A percentile compares a stretch with the other conserved stretches of the same genome.
phyloP scores from a whole-genome alignment of 2,329 filamentous ascomycete genomes.

The Gyromitra esculenta region DNA sequence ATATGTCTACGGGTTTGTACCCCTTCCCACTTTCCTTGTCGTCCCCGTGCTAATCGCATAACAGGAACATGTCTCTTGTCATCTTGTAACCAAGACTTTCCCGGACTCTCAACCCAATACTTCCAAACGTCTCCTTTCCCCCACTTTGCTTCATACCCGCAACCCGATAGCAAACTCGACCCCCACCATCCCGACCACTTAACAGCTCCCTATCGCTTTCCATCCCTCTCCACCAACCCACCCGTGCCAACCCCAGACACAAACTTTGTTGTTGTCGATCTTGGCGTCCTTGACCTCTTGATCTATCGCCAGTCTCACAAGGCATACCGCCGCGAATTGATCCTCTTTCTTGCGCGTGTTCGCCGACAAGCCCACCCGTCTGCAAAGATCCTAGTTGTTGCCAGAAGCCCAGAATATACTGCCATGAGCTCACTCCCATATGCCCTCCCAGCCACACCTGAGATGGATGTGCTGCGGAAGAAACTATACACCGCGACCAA shows the following conservation, averaged over 20 bases:
- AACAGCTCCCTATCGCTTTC: slow-evolving; percentile 48
- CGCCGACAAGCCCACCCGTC: slow-evolving; percentile 54
- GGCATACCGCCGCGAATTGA: slow-evolving; percentile 51
- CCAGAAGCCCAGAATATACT: slow-evolving; percentile 47
- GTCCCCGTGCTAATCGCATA: slow-evolving; percentile 35
- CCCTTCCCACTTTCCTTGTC: slow-evolving; percentile 21
- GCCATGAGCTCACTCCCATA: slow-evolving; percentile 32
- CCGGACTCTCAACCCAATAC: slow-evolving; percentile 52
- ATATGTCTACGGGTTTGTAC: slow-evolving; percentile 53
- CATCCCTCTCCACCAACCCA: slow-evolving; percentile 34
- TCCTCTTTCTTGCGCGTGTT: slow-evolving; percentile 54
- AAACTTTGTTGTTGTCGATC: slow-evolving; percentile 53
- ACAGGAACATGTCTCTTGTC: slow-evolving; percentile 34
- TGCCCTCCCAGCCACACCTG: slow-evolving; percentile 1
- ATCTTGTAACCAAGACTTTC: slow-evolving; percentile 16
- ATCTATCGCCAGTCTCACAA: slow-evolving; percentile 47
- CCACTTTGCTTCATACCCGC: not conserved
- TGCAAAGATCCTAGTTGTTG: slow-evolving; percentile 55
- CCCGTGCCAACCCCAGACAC: slow-evolving; percentile 20
- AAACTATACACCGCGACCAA: slow-evolving; percentile 54
- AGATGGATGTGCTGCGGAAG: slow-evolving; percentile 35
- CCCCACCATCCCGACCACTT: slow-evolving; percentile 50
- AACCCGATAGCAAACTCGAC: slow-evolving; percentile 38
- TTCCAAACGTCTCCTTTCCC: slow-evolving; percentile 55
- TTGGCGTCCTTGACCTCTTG: slow-evolving; percentile 55